Conservation (phyloP, 2,329 filamentous ascomycete species). For the Cladosporium austrohemisphaericum region DNA sequence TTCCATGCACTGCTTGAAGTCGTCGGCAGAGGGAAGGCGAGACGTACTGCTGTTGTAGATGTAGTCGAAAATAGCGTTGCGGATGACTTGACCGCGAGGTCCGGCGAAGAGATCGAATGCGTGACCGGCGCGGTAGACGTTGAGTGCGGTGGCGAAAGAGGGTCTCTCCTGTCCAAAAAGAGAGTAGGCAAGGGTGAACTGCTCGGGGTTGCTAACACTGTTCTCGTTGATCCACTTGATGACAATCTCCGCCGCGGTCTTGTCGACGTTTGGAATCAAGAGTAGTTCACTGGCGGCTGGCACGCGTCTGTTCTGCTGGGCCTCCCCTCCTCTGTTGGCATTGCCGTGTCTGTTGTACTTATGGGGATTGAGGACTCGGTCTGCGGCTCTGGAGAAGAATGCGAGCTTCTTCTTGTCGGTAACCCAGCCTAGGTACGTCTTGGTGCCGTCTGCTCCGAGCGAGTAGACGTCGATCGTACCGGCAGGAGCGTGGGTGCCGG, state of each 20-base stretch:
- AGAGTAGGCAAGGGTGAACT: not conserved
- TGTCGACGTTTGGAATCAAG: not conserved
- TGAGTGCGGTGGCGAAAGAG: not conserved
- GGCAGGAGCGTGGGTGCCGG: not conserved
- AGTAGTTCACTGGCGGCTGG: not conserved
- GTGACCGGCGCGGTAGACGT: slow-evolving; percentile 10
- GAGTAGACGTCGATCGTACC: slow-evolving; percentile 2
- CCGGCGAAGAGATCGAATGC: slow-evolving; percentile 10
- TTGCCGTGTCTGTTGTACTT: not conserved
- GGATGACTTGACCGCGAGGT: slow-evolving; percentile 15
- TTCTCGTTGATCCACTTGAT: slow-evolving; percentile 2
- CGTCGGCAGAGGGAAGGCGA: not conserved
- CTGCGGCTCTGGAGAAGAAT: not conserved
- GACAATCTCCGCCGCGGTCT: not conserved
- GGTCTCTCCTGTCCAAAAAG: not conserved
- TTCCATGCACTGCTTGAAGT: slow-evolving; percentile 18
- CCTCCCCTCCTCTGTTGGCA: not conserved
- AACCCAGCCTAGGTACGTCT: not conserved
- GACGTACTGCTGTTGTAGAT: not conserved
- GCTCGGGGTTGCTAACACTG: not conserved
- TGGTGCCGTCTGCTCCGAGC: not conserved
- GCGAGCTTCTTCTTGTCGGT: slow-evolving; percentile 1
- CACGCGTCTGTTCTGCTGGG: not conserved
- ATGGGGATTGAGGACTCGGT: not conserved
- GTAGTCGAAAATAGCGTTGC: slow-evolving; percentile 17